Base-by-base conservation (phyloP, 2,329 filamentous ascomycete species). In the Raffaelea albimanens region DNA sequence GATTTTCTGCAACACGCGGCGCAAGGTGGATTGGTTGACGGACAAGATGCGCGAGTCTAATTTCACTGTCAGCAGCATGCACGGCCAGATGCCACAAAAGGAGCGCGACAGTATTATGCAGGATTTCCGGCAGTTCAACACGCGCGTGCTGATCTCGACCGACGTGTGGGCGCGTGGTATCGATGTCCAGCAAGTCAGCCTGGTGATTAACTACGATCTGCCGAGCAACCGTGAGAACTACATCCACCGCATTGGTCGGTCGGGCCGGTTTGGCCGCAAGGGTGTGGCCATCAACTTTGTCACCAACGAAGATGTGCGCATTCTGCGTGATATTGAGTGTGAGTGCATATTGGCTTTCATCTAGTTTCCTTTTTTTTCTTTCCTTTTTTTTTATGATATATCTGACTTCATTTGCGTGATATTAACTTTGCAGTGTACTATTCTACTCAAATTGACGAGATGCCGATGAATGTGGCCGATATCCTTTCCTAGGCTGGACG, bases 261-360 rank as follows among this genome's bases (percentile, higher is more conserved):
- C 90, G 76, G 93, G 93, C 75, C 90, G 93, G 78, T 98, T 98
- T 77, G 93, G 93, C 72, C 89, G 93, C 72, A 98, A 98, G 85
- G 93, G 93, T 85, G 93, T 98, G 69, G 93, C 93, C 64, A 98
- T 98, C 82, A 98, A 98, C 87, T 98, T 98, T 69, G 93, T 98
- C 69, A 97, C 91, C 54, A 88, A 89, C 62, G 93, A 98, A 58
- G 93, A 98, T 72, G 93, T 98, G 64, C 89, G 91, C 71, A 97
- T 98, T 87, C 94, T 98, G 87, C 83, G 93, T 69, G 93, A 98
- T 73, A 98, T 98, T 62, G 93, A 98, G 73, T 88, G 96, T 64
- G 93, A 98, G 51, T 85, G 93, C 63, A 98, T 98, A 63, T 76
- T 98, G 60, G n/a, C n/a, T n/a, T n/a, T n/a, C n/a, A n/a, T n/a